These are phyloP conservation scores for Aspergillus quadrilineatus DNA, from an alignment of 2,329 filamentous ascomycete genomes.

Conservation along the genomic window DNA sequence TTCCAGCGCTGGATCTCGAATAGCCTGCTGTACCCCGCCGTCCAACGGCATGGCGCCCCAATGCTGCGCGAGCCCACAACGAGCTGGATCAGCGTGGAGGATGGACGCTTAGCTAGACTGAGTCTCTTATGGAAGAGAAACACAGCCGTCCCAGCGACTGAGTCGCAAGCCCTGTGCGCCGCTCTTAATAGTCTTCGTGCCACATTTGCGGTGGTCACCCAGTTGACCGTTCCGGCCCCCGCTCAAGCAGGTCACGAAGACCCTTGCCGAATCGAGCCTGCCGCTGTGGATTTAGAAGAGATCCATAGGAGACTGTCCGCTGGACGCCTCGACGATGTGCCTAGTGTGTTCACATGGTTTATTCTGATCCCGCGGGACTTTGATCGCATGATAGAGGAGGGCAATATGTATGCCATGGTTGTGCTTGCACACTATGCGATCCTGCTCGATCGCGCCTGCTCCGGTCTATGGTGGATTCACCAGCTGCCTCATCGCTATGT, in stretches of 20 bases:
- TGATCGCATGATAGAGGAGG: background rate
- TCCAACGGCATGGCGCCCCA: background rate
- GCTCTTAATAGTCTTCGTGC: background rate
- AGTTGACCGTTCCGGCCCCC: background rate
- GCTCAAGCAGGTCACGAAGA: background rate
- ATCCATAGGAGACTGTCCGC: background rate
- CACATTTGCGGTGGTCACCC: conserved; percentile 9
- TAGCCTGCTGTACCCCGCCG: background rate
- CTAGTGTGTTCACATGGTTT: conserved; percentile 7
- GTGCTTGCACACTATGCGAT: conserved; percentile 7
- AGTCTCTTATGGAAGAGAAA: background rate
- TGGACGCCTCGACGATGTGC: conserved; percentile 2
- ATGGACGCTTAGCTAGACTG: background rate
- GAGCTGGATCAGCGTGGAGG: conserved; percentile 2
- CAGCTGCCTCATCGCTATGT: background rate
- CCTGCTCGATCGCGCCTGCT: background rate
- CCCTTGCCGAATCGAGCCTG: background rate
- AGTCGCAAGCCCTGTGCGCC: background rate
- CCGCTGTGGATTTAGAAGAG: background rate
- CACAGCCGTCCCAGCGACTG: background rate
- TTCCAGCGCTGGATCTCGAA: conserved; percentile 8
- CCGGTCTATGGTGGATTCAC: conserved; percentile 2
- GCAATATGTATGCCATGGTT: conserved; percentile 2
- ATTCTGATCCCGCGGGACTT: conserved; percentile 1
- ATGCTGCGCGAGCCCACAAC: background rate